Evolutionary conservation across 345 rosid genomes (phyloP).

Genomic region (Eucalyptus tenuipes): DNA sequence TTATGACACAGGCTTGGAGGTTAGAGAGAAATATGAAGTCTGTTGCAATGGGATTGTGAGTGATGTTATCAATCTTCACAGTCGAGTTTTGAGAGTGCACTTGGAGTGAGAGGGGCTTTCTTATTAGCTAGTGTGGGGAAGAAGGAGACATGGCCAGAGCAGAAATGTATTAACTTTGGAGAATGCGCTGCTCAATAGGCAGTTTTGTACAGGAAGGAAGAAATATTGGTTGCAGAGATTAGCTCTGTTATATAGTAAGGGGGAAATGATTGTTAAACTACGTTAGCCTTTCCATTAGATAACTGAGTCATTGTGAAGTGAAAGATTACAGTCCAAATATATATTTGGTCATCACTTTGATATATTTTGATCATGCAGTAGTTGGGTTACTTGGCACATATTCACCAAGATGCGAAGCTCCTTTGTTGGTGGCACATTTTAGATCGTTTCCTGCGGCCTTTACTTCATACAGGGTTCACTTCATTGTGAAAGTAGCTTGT

Average conservation of each 20-base stretch:
- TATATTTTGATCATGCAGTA: not conserved
- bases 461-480: not conserved
- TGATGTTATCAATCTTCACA: not conserved
- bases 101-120: not conserved
- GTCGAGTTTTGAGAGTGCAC: not conserved
- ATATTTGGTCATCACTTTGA: not conserved
- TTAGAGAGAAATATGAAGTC: not conserved
- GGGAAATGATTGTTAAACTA: not conserved
- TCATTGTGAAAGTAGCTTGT: not conserved
- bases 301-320: not conserved
- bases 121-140: not conserved
- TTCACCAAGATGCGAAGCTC: not conserved
- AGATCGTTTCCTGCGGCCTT: not conserved
- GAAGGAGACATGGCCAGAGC: not conserved
- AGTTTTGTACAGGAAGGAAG: not conserved
- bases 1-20: accelerated
- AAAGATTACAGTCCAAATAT: not conserved
- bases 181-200: not conserved
- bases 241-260: not conserved
- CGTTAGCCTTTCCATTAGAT: not conserved
- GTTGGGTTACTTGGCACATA: not conserved
- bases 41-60: not conserved
- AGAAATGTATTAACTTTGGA: not conserved
- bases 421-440: not conserved
- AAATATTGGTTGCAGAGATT: not conserved